A percentile compares a stretch with the other conserved stretches of the same genome.
These are phyloP conservation scores for Besnoitia besnoiti DNA, from an alignment of 169 alveolate genomes.

Conservation along the genomic window DNA sequence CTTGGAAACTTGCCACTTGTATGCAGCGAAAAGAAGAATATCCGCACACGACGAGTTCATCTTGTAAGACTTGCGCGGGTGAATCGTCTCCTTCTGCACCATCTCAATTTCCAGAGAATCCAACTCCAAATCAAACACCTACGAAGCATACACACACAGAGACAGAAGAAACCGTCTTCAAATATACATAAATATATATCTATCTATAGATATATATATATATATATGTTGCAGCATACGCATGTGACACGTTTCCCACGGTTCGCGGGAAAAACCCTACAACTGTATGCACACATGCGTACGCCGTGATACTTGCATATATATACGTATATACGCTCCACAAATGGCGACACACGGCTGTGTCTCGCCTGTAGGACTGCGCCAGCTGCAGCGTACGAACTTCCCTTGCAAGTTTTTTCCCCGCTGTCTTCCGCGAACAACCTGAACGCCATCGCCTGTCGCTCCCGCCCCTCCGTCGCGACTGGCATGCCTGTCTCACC, in stretches of 20 bases:
- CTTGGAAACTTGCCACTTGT: slow-evolving; percentile 97
- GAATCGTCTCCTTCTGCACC: slow-evolving; percentile 99
- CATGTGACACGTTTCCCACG: not conserved
- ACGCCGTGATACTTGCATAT: not conserved
- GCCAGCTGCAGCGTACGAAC: no score
- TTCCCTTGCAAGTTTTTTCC: no score
- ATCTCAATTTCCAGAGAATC: slow-evolving; percentile 98
- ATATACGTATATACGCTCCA: no score
- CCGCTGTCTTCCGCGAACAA: not conserved
- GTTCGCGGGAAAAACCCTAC: not conserved
- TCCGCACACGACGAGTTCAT: slow-evolving; percentile 99
- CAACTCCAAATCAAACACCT: slow-evolving; percentile 97
- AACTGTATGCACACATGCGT: not conserved
- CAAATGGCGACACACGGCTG: no score
- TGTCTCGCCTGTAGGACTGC: no score
- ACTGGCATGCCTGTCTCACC: slow-evolving; percentile 16
- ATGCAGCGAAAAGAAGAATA: slow-evolving; percentile 96
- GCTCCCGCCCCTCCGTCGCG: not conserved
- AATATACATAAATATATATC: no score
- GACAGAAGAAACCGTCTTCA: not conserved
- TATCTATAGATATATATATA: no score
- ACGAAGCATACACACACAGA: not conserved
- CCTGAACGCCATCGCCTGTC: not conserved
- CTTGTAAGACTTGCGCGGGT: slow-evolving; percentile 99
- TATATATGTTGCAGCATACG: not conserved